phyloP scores from a whole-genome alignment of 768 basidiomycete genomes.

The Auricularia sp. region DNA sequence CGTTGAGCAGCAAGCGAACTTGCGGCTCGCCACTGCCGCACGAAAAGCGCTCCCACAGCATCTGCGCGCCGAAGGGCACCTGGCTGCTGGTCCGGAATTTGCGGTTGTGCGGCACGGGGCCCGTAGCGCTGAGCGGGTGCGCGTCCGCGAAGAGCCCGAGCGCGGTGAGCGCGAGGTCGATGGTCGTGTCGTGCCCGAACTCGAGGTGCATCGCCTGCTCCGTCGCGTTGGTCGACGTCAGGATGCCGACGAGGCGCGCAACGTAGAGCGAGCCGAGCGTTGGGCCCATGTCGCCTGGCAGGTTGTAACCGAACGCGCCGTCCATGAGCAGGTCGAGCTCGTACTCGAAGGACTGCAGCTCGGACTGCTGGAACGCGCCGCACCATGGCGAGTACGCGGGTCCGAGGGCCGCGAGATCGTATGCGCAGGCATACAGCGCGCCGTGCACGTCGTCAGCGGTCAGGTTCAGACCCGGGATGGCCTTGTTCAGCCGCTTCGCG shows the following conservation, averaged over 20 bases:
- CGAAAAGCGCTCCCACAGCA: slow-evolving; percentile 34
- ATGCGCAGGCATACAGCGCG: slow-evolving; percentile 33
- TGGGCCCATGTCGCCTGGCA: slow-evolving; percentile 23
- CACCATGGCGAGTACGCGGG: slow-evolving; percentile 29
- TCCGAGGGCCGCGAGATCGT: slow-evolving; percentile 27
- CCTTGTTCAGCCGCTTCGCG: slow-evolving; percentile 23
- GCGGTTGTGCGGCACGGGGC: slow-evolving; percentile 19
- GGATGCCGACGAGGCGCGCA: slow-evolving; percentile 26
- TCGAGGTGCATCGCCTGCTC: slow-evolving; percentile 29
- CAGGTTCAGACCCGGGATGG: slow-evolving; percentile 24
- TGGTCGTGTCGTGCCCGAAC: slow-evolving; percentile 33
- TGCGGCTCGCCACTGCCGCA: slow-evolving; percentile 29
- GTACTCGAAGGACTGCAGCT: slow-evolving; percentile 30
- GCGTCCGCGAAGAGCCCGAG: slow-evolving; percentile 30
- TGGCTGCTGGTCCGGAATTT: slow-evolving; percentile 30
- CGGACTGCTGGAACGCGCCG: slow-evolving; percentile 23
- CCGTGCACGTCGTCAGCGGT: slow-evolving; percentile 27
- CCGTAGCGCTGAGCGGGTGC: slow-evolving; percentile 19
- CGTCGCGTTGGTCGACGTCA: slow-evolving; percentile 26
- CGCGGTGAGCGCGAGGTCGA: slow-evolving; percentile 29
- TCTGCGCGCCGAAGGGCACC: slow-evolving; percentile 33
- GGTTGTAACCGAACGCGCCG: slow-evolving; percentile 27
- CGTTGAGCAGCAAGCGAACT: slow-evolving; percentile 33
- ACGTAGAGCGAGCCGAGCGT: slow-evolving; percentile 30
- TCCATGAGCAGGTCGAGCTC: slow-evolving; percentile 32